Evolutionary conservation across 1,284 basidiomycete species (phyloP).

Genomic region (Exobasidium rhododendri): DNA sequence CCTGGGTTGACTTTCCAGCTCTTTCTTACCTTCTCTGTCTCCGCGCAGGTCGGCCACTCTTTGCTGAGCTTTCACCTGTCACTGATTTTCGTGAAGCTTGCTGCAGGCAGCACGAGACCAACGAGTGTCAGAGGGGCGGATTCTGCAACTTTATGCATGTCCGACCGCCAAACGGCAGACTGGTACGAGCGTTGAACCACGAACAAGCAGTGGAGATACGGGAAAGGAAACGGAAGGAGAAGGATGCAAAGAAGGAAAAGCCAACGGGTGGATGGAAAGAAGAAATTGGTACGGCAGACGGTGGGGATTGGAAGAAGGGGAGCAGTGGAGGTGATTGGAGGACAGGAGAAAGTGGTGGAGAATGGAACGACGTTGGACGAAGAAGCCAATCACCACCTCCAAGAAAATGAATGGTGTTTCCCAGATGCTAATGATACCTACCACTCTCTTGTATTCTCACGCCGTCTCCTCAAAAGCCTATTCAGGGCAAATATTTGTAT

Average conservation of each 20-base stretch:
- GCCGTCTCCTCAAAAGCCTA: no score
- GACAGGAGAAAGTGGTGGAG: conserved; percentile 18
- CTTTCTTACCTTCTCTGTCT: background rate
- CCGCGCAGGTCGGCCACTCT: conserved; percentile 87
- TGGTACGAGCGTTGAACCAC: conserved; percentile 43
- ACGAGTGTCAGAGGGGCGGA: conserved; percentile 63
- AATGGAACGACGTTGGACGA: conserved; percentile 16
- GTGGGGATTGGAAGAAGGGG: conserved; percentile 9
- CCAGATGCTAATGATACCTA: no score
- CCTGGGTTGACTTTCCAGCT: conserved; percentile 6
- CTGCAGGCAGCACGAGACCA: conserved; percentile 73
- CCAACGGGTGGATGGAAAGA: conserved; percentile 30
- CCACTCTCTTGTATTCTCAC: no score
- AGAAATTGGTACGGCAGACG: conserved; percentile 10
- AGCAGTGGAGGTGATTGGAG: conserved; percentile 15
- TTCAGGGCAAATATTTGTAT: no score
- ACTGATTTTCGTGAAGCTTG: conserved; percentile 99
- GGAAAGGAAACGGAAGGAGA: conserved; percentile 25
- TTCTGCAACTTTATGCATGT: conserved; percentile 99
- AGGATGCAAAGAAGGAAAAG: conserved; percentile 14
- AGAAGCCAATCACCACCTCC: background rate
- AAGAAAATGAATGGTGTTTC: background rate
- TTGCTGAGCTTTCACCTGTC: conserved; percentile 95
- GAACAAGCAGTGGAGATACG: conserved; percentile 44
- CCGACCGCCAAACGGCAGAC: conserved; percentile 28